A percentile compares a stretch with the other conserved stretches of the same genome.
Conservation (phyloP, 2,329 filamentous ascomycete species). For the Botryotinia calthae region DNA sequence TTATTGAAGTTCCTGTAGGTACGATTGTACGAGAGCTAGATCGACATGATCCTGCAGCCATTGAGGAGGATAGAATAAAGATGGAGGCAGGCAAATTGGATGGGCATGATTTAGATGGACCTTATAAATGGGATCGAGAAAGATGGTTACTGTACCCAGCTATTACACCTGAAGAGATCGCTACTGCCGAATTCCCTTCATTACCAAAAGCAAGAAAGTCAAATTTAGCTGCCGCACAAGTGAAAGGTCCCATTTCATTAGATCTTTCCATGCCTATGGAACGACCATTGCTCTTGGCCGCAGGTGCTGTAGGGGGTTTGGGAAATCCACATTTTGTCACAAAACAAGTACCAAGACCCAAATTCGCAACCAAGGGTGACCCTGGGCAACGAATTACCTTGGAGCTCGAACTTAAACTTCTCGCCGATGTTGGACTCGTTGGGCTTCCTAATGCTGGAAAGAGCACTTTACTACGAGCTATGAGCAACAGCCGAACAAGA, state of each 20-base stretch:
- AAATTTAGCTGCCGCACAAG: conserved; percentile 57
- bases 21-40: conserved; percentile 84
- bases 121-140: conserved; percentile 50
- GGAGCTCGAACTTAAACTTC: conserved; percentile 87
- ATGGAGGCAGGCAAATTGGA: conserved; percentile 43
- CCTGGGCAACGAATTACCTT: conserved; percentile 73
- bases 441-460: conserved; percentile 96
- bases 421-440: conserved; percentile 92
- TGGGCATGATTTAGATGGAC: conserved; percentile 33
- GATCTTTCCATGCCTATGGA: conserved; percentile 76
- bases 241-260: conserved; percentile 67
- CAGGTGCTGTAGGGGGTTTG: conserved; percentile 83
- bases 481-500: conserved; percentile 84
- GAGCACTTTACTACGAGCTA: conserved; percentile 80
- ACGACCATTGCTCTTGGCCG: conserved; percentile 78
- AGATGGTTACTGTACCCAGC: conserved; percentile 89
- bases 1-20: conserved; percentile 88
- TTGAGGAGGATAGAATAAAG: conserved; percentile 54
- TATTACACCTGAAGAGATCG: conserved; percentile 67
- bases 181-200: conserved; percentile 55
- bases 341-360: conserved; percentile 69
- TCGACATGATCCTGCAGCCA: conserved; percentile 71
- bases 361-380: conserved; percentile 87
- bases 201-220: conserved; percentile 56
- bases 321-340: conserved; percentile 93